Evolutionary conservation across 495 filamentous ascomycete species (phyloP).

Genomic region (Trichoderma orchidacearum): DNA sequence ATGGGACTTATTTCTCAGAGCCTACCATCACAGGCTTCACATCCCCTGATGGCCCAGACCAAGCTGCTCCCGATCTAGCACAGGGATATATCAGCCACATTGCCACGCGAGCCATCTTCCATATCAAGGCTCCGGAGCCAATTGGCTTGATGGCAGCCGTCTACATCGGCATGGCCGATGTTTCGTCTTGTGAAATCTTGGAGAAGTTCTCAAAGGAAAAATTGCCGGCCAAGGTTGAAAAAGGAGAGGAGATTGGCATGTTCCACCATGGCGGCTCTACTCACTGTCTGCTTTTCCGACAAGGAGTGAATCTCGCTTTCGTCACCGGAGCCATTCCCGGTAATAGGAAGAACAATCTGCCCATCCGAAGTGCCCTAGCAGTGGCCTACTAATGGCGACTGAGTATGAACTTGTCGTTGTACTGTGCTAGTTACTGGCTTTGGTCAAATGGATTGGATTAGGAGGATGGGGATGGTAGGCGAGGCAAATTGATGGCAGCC

Average conservation of each 20-base stretch:
- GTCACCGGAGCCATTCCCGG: background rate
- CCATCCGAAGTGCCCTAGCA: constrained; percentile 1
- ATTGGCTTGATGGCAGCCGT: constrained; percentile 43
- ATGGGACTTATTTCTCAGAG: constrained; percentile 49
- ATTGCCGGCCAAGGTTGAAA: constrained; percentile 32
- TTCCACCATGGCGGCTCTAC: constrained; percentile 50
- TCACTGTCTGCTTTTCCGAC: constrained; percentile 37
- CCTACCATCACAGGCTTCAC: constrained; percentile 29
- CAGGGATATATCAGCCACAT: constrained; percentile 34
- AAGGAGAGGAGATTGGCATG: constrained; percentile 46
- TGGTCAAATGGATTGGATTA: too few relatives aligned
- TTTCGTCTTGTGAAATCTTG: constrained; percentile 39
- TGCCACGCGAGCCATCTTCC: constrained; percentile 36
- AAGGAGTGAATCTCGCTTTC: constrained; percentile 6
- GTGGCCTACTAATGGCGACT: background rate
- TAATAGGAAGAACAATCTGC: background rate
- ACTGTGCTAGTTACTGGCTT: background rate
- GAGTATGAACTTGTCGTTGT: background rate
- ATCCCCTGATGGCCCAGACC: constrained; percentile 13
- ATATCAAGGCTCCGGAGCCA: constrained; percentile 41
- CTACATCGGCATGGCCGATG: constrained; percentile 45
- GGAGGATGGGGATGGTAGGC: too few relatives aligned
- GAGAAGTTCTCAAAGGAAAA: constrained; percentile 14
- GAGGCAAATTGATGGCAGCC: too few relatives aligned
- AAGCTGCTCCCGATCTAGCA: constrained; percentile 11